Base-by-base conservation (phyloP, 2,329 filamentous ascomycete species). In the Fusarium vanettenii region DNA sequence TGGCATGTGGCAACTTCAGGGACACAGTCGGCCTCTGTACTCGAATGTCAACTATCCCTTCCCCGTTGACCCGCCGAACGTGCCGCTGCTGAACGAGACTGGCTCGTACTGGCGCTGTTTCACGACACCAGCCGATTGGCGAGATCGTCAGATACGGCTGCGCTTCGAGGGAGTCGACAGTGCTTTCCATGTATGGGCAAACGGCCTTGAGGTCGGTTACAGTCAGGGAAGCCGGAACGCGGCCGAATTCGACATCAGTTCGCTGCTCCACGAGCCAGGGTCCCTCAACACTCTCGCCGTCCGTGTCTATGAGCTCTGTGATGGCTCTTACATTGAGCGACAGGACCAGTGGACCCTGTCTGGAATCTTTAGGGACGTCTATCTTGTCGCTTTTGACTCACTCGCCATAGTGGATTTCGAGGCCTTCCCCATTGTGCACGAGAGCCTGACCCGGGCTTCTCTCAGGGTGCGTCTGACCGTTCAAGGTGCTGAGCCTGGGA, bases 141-240 rank as follows among this genome's bases (percentile, higher is more conserved):
- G 25, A 27, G 25, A 27, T 27, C 25, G 25, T 6, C 25, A 27
- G 81, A 83, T 52, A 13, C 85, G 91, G 16, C 82, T 94, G 14
- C 85, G 91, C 18, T 93, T 93, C 72, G 92, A 93, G 67, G 92
- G 92, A 2, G 92, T 94, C 1, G 92, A 93, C 76, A 91, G 90
- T 74, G 89, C 92, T 0, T 94, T 91, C 75, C 91, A 93, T 80
- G 83, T 93, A 18, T 93, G 88, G 87, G 82, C 93, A 11, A 94
- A 94, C 72, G 90, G 90, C 0, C 78, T 83, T 25, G 82, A 90
- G 57, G 84, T 93, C 6, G 92, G 92, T 5, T 94, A 93, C 76
- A 89, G 89, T 8, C 91, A 94, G 77, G 92, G 92, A 2, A 89
- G 89, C 20, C 85, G 92, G 35, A 93, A 93, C 75, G 86, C 92